Evolutionary conservation across 2,329 filamentous ascomycete genomes (phyloP), one percentile per base, ranked within the genome.

Genomic region (Calonectria pseudoturangicola): DNA sequence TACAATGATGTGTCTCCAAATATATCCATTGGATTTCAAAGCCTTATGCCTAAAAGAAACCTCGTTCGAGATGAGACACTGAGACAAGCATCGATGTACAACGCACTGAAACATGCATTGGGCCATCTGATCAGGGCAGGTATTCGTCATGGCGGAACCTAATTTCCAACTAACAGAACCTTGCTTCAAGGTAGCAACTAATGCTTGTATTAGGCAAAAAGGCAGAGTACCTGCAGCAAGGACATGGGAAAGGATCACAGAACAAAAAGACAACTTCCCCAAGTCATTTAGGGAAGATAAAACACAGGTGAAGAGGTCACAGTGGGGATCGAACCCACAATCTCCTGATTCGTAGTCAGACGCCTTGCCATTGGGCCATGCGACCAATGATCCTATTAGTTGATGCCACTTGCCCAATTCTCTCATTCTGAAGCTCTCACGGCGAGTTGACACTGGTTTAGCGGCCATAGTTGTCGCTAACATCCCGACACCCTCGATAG

Each of bases 271-370:
- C 12, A 16, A 54, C 4, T 27, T 54, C 27, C 50, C 3, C 50
- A n/a, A 6, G 10, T 33, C 27, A 7, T n/a, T 33, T n/a, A 12
- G 16, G 8, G 28, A 54, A 18, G 27, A n/a, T 33, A 10, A 10
- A 8, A 54, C 3, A 12, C 2, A 10, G 33, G 3, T 9, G 10
- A 36, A 36, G 33, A 72, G 70, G 70, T 77, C 76, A 76, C 71
- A 74, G 65, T 76, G 74, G 79, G 79, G 79, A 77, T 81, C 79
- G 79, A 81, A 81, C 79, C 79, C 77, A 79, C 74, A 79, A 81
- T 81, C 79, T 81, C 78, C 79, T 81, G 79, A 81, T 81, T 81
- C 79, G 79, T 81, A 81, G 79, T 80, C 79, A 81, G 79, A 81
- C 79, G 79, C 79, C 79, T 79, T 81, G 79, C 79, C 79, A 80